These are phyloP conservation scores for Talaromyces sp. DNA, from an alignment of 2,329 filamentous ascomycete species.

Conservation along the genomic window DNA sequence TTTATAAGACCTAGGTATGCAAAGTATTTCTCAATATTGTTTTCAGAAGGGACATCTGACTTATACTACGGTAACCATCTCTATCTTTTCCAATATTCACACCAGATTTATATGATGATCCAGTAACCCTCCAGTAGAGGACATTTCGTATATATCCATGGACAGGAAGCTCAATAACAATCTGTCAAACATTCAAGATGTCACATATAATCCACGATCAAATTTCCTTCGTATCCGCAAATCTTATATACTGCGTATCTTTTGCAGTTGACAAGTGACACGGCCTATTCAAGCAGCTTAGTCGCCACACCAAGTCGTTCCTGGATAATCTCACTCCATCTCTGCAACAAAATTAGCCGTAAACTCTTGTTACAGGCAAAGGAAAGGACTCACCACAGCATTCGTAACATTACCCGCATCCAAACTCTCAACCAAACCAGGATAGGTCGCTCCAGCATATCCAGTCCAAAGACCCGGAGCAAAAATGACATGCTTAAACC, in stretches of 20 bases:
- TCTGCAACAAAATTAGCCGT: slow-evolving; percentile 26
- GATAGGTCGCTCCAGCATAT: slow-evolving; percentile 71
- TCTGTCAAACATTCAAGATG: too few relatives aligned
- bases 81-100: neutral
- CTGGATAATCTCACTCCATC: slow-evolving; percentile 40
- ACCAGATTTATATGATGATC: neutral
- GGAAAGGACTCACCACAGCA: slow-evolving; percentile 48
- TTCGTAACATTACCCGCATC: slow-evolving; percentile 49
- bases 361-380: neutral
- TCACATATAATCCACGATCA: neutral
- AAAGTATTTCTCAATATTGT: neutral
- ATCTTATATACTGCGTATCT: neutral
- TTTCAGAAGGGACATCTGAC: neutral
- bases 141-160: too few relatives aligned
- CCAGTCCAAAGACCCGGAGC: slow-evolving; percentile 89
- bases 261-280: neutral
- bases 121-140: neutral
- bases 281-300: slow-evolving; percentile 23
- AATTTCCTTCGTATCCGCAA: too few relatives aligned
- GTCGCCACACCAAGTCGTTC: slow-evolving; percentile 35
- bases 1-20: neutral
- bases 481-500: slow-evolving; percentile 96
- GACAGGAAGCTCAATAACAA: too few relatives aligned
- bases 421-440: slow-evolving; percentile 61
- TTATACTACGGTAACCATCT: neutral